Evolutionary conservation across 768 basidiomycete species (phyloP), one percentile per base, ranked within the genome.

Genomic region (Lactarius tabidus): DNA sequence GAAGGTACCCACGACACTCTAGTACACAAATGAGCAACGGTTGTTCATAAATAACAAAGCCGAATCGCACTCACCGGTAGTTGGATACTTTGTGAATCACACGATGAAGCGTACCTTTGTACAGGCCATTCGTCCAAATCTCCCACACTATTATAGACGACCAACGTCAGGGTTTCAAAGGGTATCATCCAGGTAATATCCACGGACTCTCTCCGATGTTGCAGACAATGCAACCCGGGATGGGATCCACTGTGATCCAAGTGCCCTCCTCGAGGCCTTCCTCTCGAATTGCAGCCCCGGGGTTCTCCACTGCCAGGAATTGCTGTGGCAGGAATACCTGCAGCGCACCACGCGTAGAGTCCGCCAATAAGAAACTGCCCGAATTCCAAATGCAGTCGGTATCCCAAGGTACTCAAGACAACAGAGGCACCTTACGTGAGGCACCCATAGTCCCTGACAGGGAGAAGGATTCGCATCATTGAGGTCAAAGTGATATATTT

Each of bases 171-270:
- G 17, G 8, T 26, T 14, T 51, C 8, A 52, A 39, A 18, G 29
- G 39, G 28, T 15, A 29, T 33, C 17, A 26, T 31, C n/a, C n/a
- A 58, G 17, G 29, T 20, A 35, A 39, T n/a, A 39, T 26, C 12
- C 35, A 76, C 88, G 73, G 65, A 91, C 93, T 96, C 79, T 93
- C 90, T 28, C 94, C 94, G 45, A 97, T 87, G 71, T 97, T 97
- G 74, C 92, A 93, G 23, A 97, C 91, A 9, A 96, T 79, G 68
- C 90, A 91, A 10, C 87, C 89, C 17, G 85, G 86, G 26, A 91
- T 82, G 0, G 95, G 95, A 74, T 94, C 87, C 0, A 91, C 93
- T 56, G 85, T 83, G 59, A 95, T 87, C 93, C 94, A 96, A 1
- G 80, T 68, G 2, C 90, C 79, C 64, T 85, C 82, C 29, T 77